A percentile compares a stretch with the other conserved stretches of the same genome.
Evolutionary conservation across 805 yeast genomes (phyloP).

Genomic region (Yarrowia sp.): DNA sequence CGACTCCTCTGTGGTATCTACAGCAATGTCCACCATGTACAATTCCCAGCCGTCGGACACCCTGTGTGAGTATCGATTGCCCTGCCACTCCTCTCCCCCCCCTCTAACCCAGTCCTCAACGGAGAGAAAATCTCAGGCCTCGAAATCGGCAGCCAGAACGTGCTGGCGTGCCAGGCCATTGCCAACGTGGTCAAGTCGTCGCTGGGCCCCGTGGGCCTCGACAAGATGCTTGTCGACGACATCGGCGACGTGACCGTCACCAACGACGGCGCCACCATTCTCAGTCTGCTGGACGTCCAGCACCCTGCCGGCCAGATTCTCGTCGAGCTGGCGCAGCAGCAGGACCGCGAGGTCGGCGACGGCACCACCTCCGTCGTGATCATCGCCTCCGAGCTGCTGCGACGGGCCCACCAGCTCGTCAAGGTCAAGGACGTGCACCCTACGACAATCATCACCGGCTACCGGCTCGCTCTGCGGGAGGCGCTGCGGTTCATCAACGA

Average conservation of each 20-base stretch:
- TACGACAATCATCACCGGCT: conserved; percentile 95
- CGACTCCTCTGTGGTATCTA: background rate
- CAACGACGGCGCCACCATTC: conserved; percentile 97
- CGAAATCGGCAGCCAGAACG: conserved; percentile 94
- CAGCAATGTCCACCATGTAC: conserved; percentile 58
- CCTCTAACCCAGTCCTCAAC: conserved; percentile 58
- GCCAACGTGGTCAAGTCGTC: conserved; percentile 88
- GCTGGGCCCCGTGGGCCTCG: conserved; percentile 96
- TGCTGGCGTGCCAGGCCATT: conserved; percentile 84
- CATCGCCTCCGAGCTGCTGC: conserved; percentile 87
- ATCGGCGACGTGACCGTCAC: conserved; percentile 99
- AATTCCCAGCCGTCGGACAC: conserved; percentile 87
- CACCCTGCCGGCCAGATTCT: conserved; percentile 98
- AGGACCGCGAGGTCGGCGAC: conserved; percentile 97
- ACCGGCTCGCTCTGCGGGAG: conserved; percentile 87
- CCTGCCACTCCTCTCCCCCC: background rate
- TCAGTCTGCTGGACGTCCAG: conserved; percentile 87
- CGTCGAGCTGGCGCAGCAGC: conserved; percentile 97
- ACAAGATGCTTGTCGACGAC: conserved; percentile 97
- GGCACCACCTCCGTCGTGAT: conserved; percentile 98
- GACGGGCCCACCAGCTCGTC: conserved; percentile 90
- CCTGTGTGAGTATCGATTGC: conserved; percentile 48
- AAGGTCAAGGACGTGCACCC: conserved; percentile 88
- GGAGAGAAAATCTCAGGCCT: conserved; percentile 96
- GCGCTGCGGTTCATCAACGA: conserved; percentile 84